phyloP scores from a whole-genome alignment of 768 basidiomycete genomes.

The Termitomyces sp. region DNA sequence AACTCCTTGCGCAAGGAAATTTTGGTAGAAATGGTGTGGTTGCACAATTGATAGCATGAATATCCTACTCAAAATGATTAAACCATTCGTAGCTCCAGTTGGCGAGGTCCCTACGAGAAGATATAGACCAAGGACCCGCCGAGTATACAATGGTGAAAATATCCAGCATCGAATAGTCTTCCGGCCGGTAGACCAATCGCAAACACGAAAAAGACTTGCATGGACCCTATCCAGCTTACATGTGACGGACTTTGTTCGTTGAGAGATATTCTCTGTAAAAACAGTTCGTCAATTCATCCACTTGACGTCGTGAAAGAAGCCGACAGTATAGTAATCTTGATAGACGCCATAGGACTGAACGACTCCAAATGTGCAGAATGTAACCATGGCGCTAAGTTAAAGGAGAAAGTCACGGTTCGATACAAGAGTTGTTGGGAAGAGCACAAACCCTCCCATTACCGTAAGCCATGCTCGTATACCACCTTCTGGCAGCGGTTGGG shows the following conservation, averaged over 20 bases:
- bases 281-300: neutral
- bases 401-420: neutral
- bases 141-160: constrained; percentile 37
- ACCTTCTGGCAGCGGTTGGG: constrained; percentile 29
- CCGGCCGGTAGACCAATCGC: constrained; percentile 38
- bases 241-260: constrained; percentile 33
- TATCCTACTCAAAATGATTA: constrained; percentile 20
- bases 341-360: constrained; percentile 48
- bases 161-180: constrained; percentile 42
- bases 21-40: constrained; percentile 44
- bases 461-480: constrained; percentile 39
- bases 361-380: constrained; percentile 44
- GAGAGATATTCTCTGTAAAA: constrained; percentile 27
- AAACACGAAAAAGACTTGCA: constrained; percentile 45
- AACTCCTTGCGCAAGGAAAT: constrained; percentile 50
- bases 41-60: constrained; percentile 47
- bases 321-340: constrained; percentile 46
- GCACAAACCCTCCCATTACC: constrained; percentile 38
- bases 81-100: neutral
- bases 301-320: neutral
- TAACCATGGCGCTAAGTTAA: constrained; percentile 28
- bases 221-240: constrained; percentile 45
- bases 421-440: neutral
- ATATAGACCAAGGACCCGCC: constrained; percentile 33
- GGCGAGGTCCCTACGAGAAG: constrained; percentile 29